phyloP scores from a whole-genome alignment of 768 basidiomycete species.

The Kwoniella botswanensis region DNA sequence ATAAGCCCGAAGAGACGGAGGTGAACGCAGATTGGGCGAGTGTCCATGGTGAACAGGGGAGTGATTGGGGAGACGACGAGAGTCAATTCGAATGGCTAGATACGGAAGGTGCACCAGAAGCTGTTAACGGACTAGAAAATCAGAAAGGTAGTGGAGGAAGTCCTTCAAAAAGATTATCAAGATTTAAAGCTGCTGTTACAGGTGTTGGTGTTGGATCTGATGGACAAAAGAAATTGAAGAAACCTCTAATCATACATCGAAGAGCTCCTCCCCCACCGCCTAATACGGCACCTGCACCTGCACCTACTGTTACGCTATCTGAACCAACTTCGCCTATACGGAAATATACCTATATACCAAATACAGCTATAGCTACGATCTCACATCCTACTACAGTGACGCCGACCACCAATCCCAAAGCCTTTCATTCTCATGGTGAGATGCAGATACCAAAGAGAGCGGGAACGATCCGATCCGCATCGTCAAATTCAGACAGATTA shows the following conservation, averaged over 20 bases:
- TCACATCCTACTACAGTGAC: conserved; percentile 7
- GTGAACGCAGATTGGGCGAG: conserved; percentile 23
- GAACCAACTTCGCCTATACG: conserved; percentile 7
- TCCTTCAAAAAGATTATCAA: conserved; percentile 40
- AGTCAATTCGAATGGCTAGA: conserved; percentile 53
- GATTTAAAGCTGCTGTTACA: conserved; percentile 35
- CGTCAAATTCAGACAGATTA: not conserved
- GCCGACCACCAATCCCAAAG: conserved; percentile 1
- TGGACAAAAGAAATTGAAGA: conserved; percentile 38
- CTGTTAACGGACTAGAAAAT: conserved; percentile 36
- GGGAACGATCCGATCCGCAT: not conserved
- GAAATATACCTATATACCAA: not conserved
- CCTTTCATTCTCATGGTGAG: not conserved
- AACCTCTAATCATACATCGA: conserved; percentile 39
- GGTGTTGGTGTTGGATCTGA: conserved; percentile 16
- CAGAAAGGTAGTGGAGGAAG: conserved; percentile 18
- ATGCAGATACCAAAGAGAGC: conserved; percentile 8
- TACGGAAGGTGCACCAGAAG: conserved; percentile 38
- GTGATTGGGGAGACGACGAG: conserved; percentile 55
- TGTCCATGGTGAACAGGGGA: conserved; percentile 51
- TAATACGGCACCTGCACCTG: conserved; percentile 15
- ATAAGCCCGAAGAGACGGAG: conserved; percentile 21
- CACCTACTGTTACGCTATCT: conserved; percentile 4
- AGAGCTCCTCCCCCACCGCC: conserved; percentile 48
- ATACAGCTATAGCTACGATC: not conserved